Evolutionary conservation across 1,139 yeast species (phyloP).

Genomic region (Pichia sp.): DNA sequence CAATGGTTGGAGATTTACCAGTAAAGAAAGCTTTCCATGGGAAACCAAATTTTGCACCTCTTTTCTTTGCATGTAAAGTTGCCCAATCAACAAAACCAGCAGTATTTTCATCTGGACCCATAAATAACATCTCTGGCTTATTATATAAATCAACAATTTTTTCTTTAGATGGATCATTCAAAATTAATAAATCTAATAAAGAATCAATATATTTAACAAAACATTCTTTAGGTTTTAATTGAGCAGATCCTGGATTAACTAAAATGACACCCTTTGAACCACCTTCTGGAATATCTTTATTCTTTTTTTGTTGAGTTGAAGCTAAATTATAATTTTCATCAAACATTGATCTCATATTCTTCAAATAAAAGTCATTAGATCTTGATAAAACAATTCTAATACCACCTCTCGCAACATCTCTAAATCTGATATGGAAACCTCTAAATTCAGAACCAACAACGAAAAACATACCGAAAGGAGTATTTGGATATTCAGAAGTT

Average conservation of each 20-base stretch:
- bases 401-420: conserved; percentile 98
- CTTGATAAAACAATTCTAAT: conserved; percentile 91
- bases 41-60: conserved; percentile 92
- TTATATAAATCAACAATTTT: conserved; percentile 78
- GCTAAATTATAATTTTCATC: conserved; percentile 97
- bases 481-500: conserved; percentile 78
- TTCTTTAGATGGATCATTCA: conserved; percentile 64
- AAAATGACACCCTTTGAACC: conserved; percentile 97
- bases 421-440: conserved; percentile 95
- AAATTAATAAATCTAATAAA: conserved; percentile 73
- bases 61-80: conserved; percentile 83
- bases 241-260: conserved; percentile 74
- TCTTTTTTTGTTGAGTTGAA: conserved; percentile 91
- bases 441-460: conserved; percentile 95
- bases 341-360: conserved; percentile 81
- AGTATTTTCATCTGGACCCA: conserved; percentile 99
- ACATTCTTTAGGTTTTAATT: conserved; percentile 76
- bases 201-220: conserved; percentile 93
- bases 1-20: conserved; percentile 85
- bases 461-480: conserved; percentile 90
- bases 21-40: conserved; percentile 99
- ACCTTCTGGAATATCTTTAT: conserved; percentile 98
- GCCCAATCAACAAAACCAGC: conserved; percentile 98
- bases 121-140: conserved; percentile 82
- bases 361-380: conserved; percentile 76